Base-by-base conservation (phyloP, 805 yeast species). In the Pichia heedii region DNA sequence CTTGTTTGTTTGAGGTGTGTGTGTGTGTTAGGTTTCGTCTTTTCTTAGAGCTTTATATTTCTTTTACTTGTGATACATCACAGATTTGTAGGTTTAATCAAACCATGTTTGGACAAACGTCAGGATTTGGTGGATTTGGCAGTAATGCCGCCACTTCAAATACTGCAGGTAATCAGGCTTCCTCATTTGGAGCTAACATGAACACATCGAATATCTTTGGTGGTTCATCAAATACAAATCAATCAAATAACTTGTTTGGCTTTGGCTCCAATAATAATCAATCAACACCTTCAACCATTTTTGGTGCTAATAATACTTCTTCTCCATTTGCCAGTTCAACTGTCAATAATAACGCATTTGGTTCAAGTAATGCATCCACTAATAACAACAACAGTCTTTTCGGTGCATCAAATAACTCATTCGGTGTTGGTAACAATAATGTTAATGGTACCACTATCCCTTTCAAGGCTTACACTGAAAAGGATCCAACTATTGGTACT, bases 391-490 rank as follows among this genome's bases (percentile, higher is more conserved):
- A 51, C 21, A 50, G 51, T 16, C 32, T 42, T 4, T 48, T 48
- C 36, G 49, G 49, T 16, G 33, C 45, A 15, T 21, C 45, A 13
- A 37, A 37, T 29, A 42, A 20, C 22, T 37, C 41, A 16, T 39
- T 36, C 26, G 40, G 37, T 39, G 35, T 33, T 19, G 16, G 34
- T 5, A 40, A 35, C 21, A 39, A 48, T 18, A 22, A 21, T 26
- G 44, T 63, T 73, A 50, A 77, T 50, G 95, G 96, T 29, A 81
- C 96, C 5, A 75, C 81, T 0, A 63, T 24, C 8, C 90, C 95
- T 1, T 89, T 79, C 58, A 69, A 77, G 41, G 73, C 88, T 9
- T 71, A 63, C 50, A 69, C 71, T 30, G 97, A 90, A 60, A 84
- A 82, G 54, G 97, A 89, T 56, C 49, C 66, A 10, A 68, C 79